Conservation (phyloP, 2,329 filamentous ascomycete genomes). For the Thermothelomyces thermophilus region DNA sequence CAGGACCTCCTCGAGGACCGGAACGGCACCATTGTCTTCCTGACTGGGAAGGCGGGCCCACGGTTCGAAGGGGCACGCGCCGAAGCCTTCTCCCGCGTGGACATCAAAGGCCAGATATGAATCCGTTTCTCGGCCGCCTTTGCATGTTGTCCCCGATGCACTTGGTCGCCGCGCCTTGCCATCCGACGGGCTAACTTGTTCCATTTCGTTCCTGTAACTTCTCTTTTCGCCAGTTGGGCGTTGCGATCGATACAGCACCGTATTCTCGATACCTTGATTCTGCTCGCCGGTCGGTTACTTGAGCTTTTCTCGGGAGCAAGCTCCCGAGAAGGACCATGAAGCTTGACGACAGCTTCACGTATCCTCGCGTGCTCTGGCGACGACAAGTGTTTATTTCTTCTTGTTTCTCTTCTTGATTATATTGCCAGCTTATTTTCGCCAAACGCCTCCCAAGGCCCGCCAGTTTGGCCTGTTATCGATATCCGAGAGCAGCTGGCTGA, state of each 20-base stretch:
- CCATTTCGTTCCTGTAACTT: constrained; percentile 3
- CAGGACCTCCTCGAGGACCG: constrained; percentile 72
- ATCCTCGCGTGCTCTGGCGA: neutral
- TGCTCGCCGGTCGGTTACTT: neutral
- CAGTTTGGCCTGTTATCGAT: too few relatives aligned
- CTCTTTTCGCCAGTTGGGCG: neutral
- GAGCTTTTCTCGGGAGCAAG: neutral
- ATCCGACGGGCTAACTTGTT: neutral
- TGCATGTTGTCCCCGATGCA: constrained; percentile 6
- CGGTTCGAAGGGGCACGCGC: constrained; percentile 69
- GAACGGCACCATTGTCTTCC: constrained; percentile 64
- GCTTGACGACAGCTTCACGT: too few relatives aligned
- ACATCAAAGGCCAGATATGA: constrained; percentile 97
- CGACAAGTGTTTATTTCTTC: neutral
- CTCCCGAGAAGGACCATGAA: neutral
- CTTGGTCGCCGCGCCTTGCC: neutral
- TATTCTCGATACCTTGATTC: neutral
- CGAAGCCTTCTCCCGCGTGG: constrained; percentile 76
- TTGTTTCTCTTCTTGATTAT: too few relatives aligned
- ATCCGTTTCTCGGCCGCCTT: constrained; percentile 11
- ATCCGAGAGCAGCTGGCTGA: too few relatives aligned
- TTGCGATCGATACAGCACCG: neutral
- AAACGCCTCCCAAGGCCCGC: too few relatives aligned
- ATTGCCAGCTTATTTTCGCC: too few relatives aligned
- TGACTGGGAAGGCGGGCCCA: constrained; percentile 64